A percentile compares a stretch with the other conserved stretches of the same genome.
Conservation (phyloP, 768 basidiomycete genomes). For the Tephrocybe sp. region DNA sequence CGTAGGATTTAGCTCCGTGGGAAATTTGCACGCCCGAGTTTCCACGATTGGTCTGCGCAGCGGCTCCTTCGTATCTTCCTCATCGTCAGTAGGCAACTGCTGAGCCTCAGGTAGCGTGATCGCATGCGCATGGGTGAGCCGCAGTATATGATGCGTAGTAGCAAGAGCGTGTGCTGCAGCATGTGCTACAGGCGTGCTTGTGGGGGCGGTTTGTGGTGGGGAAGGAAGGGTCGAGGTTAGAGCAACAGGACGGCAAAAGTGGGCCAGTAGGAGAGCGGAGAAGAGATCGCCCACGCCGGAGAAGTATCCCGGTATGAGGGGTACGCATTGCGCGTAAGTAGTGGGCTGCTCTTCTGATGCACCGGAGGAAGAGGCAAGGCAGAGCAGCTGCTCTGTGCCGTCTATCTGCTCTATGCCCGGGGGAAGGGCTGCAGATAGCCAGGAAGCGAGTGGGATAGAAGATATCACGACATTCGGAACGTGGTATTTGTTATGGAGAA, state of each 20-base stretch:
- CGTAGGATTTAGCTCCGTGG: constrained; percentile 31
- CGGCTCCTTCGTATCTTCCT: constrained; percentile 64
- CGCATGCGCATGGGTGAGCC: constrained; percentile 57
- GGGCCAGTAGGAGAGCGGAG: constrained; percentile 84
- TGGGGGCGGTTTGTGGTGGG: neutral
- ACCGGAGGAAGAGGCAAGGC: constrained; percentile 65
- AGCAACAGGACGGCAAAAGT: constrained; percentile 37
- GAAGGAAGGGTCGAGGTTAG: neutral
- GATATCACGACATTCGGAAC: constrained; percentile 91
- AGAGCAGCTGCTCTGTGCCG: constrained; percentile 61
- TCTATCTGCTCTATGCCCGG: constrained; percentile 36
- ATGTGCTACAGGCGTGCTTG: constrained; percentile 33
- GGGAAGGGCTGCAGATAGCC: constrained; percentile 59
- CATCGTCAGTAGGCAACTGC: constrained; percentile 68
- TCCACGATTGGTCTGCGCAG: constrained; percentile 56
- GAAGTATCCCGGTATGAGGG: constrained; percentile 86
- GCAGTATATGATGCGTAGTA: constrained; percentile 72
- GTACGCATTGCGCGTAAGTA: constrained; percentile 72
- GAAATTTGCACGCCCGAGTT: constrained; percentile 34
- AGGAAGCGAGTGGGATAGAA: constrained; percentile 70
- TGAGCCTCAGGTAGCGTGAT: constrained; percentile 58
- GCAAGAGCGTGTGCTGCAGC: constrained; percentile 69
- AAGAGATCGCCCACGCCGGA: constrained; percentile 97
- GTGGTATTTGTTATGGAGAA: constrained; percentile 70
- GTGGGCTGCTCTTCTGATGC: constrained; percentile 15